These are phyloP conservation scores for Byssoonygena ceratinophila DNA, from an alignment of 2,329 filamentous ascomycete species.

Conservation along the genomic window DNA sequence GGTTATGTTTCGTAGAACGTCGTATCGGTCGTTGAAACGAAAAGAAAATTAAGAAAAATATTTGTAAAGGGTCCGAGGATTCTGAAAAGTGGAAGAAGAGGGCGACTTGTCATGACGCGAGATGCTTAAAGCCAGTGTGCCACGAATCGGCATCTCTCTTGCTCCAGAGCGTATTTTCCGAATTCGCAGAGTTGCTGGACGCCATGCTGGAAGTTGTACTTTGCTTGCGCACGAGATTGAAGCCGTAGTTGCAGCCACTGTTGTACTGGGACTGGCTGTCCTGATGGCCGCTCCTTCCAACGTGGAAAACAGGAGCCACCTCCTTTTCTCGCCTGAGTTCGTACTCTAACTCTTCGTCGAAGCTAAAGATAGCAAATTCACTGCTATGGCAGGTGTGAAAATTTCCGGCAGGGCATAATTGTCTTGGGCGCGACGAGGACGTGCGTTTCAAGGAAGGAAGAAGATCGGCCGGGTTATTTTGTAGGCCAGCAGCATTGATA, in stretches of 20 bases:
- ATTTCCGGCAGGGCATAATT: conserved; percentile 43
- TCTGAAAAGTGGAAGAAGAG: background rate
- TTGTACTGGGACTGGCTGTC: conserved; percentile 41
- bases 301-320: conserved; percentile 52
- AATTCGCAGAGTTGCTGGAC: conserved; percentile 6
- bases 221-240: conserved; percentile 29
- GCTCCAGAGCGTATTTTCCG: background rate
- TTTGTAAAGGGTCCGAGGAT: background rate
- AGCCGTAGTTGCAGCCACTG: conserved; percentile 13
- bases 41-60: conserved; percentile 2
- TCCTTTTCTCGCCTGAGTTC: conserved; percentile 44
- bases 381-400: conserved; percentile 38
- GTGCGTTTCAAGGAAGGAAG: conserved; percentile 31
- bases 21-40: conserved; percentile 14
- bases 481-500: conserved; percentile 47
- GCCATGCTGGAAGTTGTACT: conserved; percentile 25
- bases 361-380: conserved; percentile 54
- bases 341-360: conserved; percentile 55
- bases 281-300: conserved; percentile 46
- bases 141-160: conserved; percentile 7
- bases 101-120: conserved; percentile 8
- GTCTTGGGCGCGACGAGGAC: conserved; percentile 36
- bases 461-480: conserved; percentile 41
- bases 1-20: conserved; percentile 6
- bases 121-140: conserved; percentile 6